Percentiles rank a stretch among this genome's conserved stretches.
These are phyloP conservation scores for Taiwanofungus camphoratus DNA, from an alignment of 1,284 basidiomycete species.

Conservation along the genomic window DNA sequence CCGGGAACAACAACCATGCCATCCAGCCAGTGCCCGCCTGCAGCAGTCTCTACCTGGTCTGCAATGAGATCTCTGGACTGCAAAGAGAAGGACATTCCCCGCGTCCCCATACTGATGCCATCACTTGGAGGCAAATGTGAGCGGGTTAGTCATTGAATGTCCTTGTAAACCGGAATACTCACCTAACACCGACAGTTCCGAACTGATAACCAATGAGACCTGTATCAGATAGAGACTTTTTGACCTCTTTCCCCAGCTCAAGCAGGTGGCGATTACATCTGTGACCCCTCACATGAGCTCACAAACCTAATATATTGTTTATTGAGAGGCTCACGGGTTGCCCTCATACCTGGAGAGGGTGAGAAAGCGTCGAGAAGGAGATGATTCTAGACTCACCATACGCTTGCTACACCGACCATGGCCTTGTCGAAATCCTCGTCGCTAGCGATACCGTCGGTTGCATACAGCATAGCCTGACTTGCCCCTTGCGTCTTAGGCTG, in stretches of 20 bases:
- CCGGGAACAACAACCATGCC: constrained; percentile 96
- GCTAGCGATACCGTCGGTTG: constrained; percentile 79
- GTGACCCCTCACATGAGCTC: constrained; percentile 8
- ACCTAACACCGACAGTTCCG: constrained; percentile 88
- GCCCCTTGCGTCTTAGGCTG: constrained; percentile 91
- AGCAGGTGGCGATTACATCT: constrained; percentile 93
- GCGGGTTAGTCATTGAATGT: not conserved
- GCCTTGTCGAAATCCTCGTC: constrained; percentile 87
- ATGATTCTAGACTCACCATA: constrained; percentile 65
- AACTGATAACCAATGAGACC: constrained; percentile 94
- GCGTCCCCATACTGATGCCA: constrained; percentile 95
- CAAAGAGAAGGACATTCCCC: constrained; percentile 90
- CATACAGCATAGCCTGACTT: constrained; percentile 96
- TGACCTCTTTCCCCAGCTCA: constrained; percentile 83
- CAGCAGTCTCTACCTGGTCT: constrained; percentile 93
- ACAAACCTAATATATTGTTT: too few species aligned
- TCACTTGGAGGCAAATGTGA: constrained; percentile 43
- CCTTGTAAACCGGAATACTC: not conserved
- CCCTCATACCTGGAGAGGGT: constrained; percentile 31
- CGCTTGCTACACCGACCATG: constrained; percentile 93
- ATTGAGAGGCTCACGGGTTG: constrained; percentile 36
- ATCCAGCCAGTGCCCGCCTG: constrained; percentile 98
- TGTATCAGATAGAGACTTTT: constrained; percentile 69
- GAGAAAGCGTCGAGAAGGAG: not conserved
- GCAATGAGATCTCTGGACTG: constrained; percentile 97